These are phyloP conservation scores for Colletotrichum liaoningense DNA, from an alignment of 2,329 filamentous ascomycete genomes.

Conservation along the genomic window DNA sequence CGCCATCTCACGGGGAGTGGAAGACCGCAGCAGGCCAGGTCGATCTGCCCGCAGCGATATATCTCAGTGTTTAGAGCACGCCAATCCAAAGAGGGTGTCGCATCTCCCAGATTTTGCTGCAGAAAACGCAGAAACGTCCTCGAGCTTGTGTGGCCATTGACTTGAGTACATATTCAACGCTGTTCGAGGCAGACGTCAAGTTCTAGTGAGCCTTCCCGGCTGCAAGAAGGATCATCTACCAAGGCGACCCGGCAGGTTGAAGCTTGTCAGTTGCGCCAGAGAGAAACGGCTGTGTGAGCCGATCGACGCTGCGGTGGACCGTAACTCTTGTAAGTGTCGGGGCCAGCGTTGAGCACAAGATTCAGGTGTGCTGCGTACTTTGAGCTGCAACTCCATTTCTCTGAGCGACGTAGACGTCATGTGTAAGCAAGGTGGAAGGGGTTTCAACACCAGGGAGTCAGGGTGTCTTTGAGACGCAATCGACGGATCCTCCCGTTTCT, in stretches of 20 bases:
- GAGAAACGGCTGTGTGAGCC: background rate
- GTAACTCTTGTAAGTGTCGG: background rate
- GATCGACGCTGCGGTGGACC: background rate
- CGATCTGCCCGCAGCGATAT: background rate
- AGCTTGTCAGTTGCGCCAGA: background rate
- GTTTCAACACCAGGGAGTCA: background rate
- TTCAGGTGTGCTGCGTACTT: background rate
- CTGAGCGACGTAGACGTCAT: background rate
- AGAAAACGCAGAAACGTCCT: background rate
- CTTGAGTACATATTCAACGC: background rate
- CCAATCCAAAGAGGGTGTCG: background rate
- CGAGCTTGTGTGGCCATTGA: background rate
- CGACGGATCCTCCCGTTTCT: constrained; percentile 10
- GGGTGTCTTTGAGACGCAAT: background rate
- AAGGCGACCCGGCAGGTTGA: background rate
- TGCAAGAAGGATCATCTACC: background rate
- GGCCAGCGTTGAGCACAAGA: no score
- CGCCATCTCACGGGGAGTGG: background rate
- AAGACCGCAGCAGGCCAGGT: no score
- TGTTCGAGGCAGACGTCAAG: background rate
- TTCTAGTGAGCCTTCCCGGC: background rate
- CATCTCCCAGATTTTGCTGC: background rate
- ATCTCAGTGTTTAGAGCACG: background rate
- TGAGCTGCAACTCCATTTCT: background rate
- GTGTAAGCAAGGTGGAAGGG: background rate